Evolutionary conservation across 768 basidiomycete genomes (phyloP).

Genomic region (Filobasidium floriforme): DNA sequence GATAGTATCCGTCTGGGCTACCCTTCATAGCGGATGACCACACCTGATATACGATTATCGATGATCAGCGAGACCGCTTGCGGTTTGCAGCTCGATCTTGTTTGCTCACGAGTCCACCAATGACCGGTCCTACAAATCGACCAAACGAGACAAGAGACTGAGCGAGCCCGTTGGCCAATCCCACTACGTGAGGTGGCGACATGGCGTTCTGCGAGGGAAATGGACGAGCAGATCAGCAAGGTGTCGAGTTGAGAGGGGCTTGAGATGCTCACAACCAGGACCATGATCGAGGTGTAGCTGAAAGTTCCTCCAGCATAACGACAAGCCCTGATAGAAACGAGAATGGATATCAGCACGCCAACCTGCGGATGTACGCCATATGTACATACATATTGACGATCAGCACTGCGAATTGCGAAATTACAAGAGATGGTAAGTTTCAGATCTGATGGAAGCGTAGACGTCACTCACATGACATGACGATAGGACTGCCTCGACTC

Average conservation of each 20-base stretch:
- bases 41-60: conserved; percentile 21
- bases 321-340: conserved; percentile 55
- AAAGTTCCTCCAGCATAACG: conserved; percentile 84
- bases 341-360: no score
- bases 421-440: conserved; percentile 10
- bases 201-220: conserved; percentile 39
- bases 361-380: no score
- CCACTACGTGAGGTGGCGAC: conserved; percentile 81
- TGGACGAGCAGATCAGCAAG: not conserved
- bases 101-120: conserved; percentile 30
- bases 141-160: conserved; percentile 92
- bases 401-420: conserved; percentile 51
- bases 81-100: not conserved
- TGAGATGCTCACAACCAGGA: conserved; percentile 52
- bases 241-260: not conserved
- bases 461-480: conserved; percentile 56
- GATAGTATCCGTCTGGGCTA: conserved; percentile 37
- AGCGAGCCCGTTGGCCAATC: conserved; percentile 88
- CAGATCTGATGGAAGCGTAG: not conserved
- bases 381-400: conserved; percentile 69
- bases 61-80: not conserved
- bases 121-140: conserved; percentile 70
- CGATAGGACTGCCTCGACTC: conserved; percentile 63
- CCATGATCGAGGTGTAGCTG: conserved; percentile 80
- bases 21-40: conserved; percentile 42